These are phyloP conservation scores for Phaffomyces antillensis DNA, from an alignment of 805 yeast species.

Conservation along the genomic window DNA sequence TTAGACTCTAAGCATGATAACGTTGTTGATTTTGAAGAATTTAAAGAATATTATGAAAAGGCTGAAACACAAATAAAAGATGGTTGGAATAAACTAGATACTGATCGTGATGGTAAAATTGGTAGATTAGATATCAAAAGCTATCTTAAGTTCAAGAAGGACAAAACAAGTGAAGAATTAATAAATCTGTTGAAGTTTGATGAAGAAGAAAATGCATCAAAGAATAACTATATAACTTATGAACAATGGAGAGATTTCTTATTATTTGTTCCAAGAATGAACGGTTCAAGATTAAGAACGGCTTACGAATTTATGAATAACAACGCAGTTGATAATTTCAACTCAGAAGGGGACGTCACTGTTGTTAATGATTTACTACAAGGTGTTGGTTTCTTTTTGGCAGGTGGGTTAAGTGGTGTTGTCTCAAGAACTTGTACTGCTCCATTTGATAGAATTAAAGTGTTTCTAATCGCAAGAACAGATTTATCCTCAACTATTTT, in stretches of 20 bases:
- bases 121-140: conserved; percentile 56
- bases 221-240: conserved; percentile 58
- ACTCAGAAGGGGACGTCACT: conserved; percentile 90
- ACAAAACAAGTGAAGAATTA: conserved; percentile 50
- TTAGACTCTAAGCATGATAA: conserved; percentile 54
- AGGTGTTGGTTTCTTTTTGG: conserved; percentile 86
- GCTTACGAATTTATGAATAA: conserved; percentile 79
- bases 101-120: conserved; percentile 66
- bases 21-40: conserved; percentile 56
- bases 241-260: conserved; percentile 84
- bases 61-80: conserved; percentile 66
- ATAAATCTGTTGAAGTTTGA: conserved; percentile 29
- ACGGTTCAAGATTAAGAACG: conserved; percentile 71
- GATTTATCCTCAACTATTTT: conserved; percentile 67
- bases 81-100: conserved; percentile 65
- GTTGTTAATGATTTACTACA: conserved; percentile 69
- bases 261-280: conserved; percentile 71
- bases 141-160: conserved; percentile 44
- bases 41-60: conserved; percentile 51
- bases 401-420: conserved; percentile 95
- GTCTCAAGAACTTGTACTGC: conserved; percentile 95
- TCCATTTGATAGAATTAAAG: conserved; percentile 92
- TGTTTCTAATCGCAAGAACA: conserved; percentile 86
- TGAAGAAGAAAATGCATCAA: conserved; percentile 35
- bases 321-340: conserved; percentile 67